Evolutionary conservation across 2,329 filamentous ascomycete species (phyloP).

Genomic region (Fusarium sp.): DNA sequence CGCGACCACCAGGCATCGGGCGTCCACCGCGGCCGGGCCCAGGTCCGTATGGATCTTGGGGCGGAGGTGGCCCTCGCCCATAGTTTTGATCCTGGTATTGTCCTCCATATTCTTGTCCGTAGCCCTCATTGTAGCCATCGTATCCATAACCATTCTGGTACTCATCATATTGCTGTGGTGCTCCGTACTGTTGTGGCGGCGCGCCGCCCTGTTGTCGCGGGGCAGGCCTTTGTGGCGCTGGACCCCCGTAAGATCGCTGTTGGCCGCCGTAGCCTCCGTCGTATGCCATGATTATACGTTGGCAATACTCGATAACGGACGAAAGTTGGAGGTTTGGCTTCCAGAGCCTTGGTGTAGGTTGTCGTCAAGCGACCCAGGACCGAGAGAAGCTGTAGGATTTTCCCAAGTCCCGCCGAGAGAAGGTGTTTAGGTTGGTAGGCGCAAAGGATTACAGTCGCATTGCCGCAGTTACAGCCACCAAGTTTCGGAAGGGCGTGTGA

Average conservation of each 20-base stretch:
- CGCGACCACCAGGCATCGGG: conserved; percentile 55
- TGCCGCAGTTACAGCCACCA: conserved; percentile 33
- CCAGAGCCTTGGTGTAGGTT: not conserved
- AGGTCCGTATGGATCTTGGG: conserved; percentile 58
- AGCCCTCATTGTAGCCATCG: conserved; percentile 56
- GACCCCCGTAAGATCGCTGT: conserved; percentile 61
- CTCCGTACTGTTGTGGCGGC: conserved; percentile 50
- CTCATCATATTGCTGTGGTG: conserved; percentile 56
- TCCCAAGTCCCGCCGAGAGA: not conserved
- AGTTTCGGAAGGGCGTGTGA: conserved; percentile 35
- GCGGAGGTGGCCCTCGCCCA: conserved; percentile 54
- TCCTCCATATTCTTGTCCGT: conserved; percentile 52
- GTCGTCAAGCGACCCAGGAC: conserved; percentile 3
- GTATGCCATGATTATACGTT: conserved; percentile 69
- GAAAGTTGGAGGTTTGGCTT: conserved; percentile 2
- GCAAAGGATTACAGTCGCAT: conserved; percentile 42
- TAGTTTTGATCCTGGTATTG: conserved; percentile 60
- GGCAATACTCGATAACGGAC: conserved; percentile 4
- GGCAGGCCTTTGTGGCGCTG: conserved; percentile 53
- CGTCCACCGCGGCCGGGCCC: conserved; percentile 54
- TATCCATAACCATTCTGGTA: conserved; percentile 59
- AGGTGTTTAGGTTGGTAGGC: conserved; percentile 12
- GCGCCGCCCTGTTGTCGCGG: conserved; percentile 50
- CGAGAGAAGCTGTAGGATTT: conserved; percentile 1
- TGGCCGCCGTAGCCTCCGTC: conserved; percentile 56